Conservation (phyloP, 2,329 filamentous ascomycete species). For the Neopestalotiopsis sp. region DNA sequence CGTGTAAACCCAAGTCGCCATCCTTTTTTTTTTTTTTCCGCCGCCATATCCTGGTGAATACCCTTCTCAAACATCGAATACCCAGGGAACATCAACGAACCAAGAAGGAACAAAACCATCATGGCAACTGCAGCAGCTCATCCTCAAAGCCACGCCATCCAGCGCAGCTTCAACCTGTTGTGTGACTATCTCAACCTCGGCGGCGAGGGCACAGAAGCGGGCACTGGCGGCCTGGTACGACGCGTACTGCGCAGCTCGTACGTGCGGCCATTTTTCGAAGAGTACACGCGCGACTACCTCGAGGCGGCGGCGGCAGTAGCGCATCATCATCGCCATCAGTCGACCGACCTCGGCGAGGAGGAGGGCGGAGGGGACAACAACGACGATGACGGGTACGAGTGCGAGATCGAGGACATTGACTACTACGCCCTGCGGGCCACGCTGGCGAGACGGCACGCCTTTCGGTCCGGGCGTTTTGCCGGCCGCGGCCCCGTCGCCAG, state of each 20-base stretch:
- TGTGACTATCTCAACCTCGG: slow-evolving; percentile 31
- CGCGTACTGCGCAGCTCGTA: slow-evolving; percentile 27
- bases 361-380: too few relatives aligned
- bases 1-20: background rate
- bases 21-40: background rate
- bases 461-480: slow-evolving; percentile 21
- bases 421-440: slow-evolving; percentile 26
- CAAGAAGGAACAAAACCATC: background rate
- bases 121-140: background rate
- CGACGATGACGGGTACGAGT: too few relatives aligned
- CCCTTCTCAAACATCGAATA: background rate
- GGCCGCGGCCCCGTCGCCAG: slow-evolving; percentile 17
- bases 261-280: slow-evolving; percentile 33
- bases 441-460: slow-evolving; percentile 25
- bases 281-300: slow-evolving; percentile 34
- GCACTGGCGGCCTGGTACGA: slow-evolving; percentile 15
- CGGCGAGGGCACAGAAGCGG: slow-evolving; percentile 22
- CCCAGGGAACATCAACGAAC: background rate
- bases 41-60: too few relatives aligned
- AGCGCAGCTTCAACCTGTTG: slow-evolving; percentile 20
- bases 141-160: slow-evolving; percentile 5
- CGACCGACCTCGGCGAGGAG: too few relatives aligned
- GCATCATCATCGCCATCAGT: too few relatives aligned
- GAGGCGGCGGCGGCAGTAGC: slow-evolving; percentile 15
- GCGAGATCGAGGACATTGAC: slow-evolving; percentile 24